Evolutionary conservation across 2,329 filamentous ascomycete genomes (phyloP).

Genomic region (Curvularia verruculosa): DNA sequence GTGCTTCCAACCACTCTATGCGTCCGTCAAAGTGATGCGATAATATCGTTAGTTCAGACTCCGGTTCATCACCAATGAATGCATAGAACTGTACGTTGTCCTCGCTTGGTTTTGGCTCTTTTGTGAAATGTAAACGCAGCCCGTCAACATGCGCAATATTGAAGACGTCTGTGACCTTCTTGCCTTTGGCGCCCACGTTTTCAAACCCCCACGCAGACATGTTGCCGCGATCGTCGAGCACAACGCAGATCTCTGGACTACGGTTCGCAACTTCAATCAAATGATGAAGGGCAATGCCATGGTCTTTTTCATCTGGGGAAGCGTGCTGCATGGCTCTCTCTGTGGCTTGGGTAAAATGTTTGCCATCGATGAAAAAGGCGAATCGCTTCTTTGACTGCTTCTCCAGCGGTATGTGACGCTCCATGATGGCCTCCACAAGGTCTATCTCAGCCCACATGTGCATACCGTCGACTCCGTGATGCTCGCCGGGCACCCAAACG

Average conservation of each 20-base stretch:
- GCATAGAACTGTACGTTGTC: constrained; percentile 73
- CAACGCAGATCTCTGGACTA: constrained; percentile 84
- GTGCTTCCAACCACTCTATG: constrained; percentile 80
- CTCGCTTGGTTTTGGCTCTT: constrained; percentile 37
- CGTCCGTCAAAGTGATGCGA: constrained; percentile 85
- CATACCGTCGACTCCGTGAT: constrained; percentile 72
- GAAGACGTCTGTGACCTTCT: constrained; percentile 73
- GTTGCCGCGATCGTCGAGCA: constrained; percentile 80
- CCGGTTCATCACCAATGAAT: constrained; percentile 69
- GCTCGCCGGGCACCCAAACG: constrained; percentile 81
- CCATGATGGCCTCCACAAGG: constrained; percentile 72
- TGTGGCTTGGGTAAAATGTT: constrained; percentile 77
- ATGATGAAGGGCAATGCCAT: constrained; percentile 76
- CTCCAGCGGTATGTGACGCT: constrained; percentile 52
- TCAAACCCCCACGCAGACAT: constrained; percentile 95
- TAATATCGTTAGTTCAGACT: constrained; percentile 72
- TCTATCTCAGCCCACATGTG: constrained; percentile 83
- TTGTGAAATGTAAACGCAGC: constrained; percentile 52
- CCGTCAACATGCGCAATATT: constrained; percentile 81
- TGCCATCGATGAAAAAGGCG: constrained; percentile 81
- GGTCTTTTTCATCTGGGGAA: constrained; percentile 64
- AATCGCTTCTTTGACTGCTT: constrained; percentile 61
- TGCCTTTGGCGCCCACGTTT: constrained; percentile 75
- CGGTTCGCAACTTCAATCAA: constrained; percentile 85
- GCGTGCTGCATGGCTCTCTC: constrained; percentile 74